A percentile compares a stretch with the other conserved stretches of the same genome.
These are phyloP conservation scores for Entomophthora muscae DNA, from an alignment of 371 early-diverging fungal species.

Conservation along the genomic window DNA sequence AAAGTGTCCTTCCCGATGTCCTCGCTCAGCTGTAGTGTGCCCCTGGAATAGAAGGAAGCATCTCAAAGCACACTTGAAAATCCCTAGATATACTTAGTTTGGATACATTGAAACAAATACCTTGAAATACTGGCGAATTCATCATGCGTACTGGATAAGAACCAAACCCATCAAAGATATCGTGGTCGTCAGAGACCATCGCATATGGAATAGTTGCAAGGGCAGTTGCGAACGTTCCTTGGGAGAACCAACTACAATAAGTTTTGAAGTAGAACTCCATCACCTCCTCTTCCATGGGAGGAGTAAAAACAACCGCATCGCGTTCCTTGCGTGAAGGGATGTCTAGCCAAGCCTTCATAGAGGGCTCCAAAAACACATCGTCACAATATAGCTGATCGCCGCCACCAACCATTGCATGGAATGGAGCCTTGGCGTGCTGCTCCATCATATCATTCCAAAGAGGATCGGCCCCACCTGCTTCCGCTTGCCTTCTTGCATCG, in stretches of 20 bases:
- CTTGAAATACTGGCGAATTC: conserved; percentile 29
- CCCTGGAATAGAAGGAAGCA: conserved; percentile 75
- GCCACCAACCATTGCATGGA: conserved; percentile 64
- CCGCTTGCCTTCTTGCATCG: conserved; percentile 27
- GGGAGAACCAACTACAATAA: conserved; percentile 49
- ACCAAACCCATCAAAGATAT: conserved; percentile 62
- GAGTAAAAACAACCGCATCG: conserved; percentile 22
- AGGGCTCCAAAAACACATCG: conserved; percentile 24
- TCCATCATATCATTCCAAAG: conserved; percentile 63
- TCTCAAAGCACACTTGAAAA: conserved; percentile 47
- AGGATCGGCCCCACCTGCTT: conserved; percentile 39
- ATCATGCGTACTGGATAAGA: conserved; percentile 68
- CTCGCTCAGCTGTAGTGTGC: conserved; percentile 44
- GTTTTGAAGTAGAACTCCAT: conserved; percentile 55
- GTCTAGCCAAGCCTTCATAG: conserved; percentile 37
- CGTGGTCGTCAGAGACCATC: conserved; percentile 71
- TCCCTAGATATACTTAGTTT: conserved; percentile 11
- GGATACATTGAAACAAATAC: background rate
- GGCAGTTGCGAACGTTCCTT: conserved; percentile 35
- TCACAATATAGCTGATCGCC: conserved; percentile 77
- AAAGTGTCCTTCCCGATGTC: conserved; percentile 38
- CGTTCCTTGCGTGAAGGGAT: conserved; percentile 17
- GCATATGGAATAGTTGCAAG: conserved; percentile 51
- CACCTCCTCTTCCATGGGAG: conserved; percentile 29
- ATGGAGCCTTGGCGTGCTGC: conserved; percentile 44